Conservation (phyloP, 192 early-diverging fungal species). For the Pilaira anomala region DNA sequence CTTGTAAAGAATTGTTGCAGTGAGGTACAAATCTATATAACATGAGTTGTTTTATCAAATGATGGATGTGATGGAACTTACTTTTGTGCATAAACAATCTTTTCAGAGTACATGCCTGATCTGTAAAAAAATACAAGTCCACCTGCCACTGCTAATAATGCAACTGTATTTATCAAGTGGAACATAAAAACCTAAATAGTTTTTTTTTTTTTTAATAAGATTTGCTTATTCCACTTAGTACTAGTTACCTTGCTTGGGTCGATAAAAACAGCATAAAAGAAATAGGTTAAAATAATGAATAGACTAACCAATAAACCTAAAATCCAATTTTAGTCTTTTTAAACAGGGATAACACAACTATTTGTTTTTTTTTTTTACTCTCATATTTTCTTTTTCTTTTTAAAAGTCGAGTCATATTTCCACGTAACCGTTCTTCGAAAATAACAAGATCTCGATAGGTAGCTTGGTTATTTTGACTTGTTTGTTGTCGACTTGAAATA, state of each 20-base stretch:
- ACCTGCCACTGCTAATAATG: constrained; percentile 35
- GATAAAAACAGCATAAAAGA: constrained; percentile 49
- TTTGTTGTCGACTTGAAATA: too few relatives aligned
- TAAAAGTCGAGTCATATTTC: constrained; percentile 64
- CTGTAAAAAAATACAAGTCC: constrained; percentile 51
- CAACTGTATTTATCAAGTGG: constrained; percentile 35
- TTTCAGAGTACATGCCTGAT: constrained; percentile 56
- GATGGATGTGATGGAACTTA: too few relatives aligned
- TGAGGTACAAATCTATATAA: constrained; percentile 53
- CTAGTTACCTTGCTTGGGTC: constrained; percentile 46
- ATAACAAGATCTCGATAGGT: constrained; percentile 74
- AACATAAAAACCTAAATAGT: constrained; percentile 16
- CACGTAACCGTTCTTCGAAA: constrained; percentile 76
- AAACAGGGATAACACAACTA: not conserved
- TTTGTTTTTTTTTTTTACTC: constrained; percentile 35
- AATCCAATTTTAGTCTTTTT: not conserved
- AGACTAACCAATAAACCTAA: constrained; percentile 29
- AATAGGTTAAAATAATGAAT: constrained; percentile 34
- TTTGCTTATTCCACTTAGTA: not conserved
- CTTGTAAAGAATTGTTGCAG: constrained; percentile 52
- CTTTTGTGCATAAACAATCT: constrained; percentile 54
- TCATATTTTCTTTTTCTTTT: constrained; percentile 72
- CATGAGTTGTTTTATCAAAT: not conserved
- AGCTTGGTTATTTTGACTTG: constrained; percentile 21
- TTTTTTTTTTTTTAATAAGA: not conserved